Evolutionary conservation across 1,139 yeast genomes (phyloP).

Genomic region (Yamadazyma membranifaciens): DNA sequence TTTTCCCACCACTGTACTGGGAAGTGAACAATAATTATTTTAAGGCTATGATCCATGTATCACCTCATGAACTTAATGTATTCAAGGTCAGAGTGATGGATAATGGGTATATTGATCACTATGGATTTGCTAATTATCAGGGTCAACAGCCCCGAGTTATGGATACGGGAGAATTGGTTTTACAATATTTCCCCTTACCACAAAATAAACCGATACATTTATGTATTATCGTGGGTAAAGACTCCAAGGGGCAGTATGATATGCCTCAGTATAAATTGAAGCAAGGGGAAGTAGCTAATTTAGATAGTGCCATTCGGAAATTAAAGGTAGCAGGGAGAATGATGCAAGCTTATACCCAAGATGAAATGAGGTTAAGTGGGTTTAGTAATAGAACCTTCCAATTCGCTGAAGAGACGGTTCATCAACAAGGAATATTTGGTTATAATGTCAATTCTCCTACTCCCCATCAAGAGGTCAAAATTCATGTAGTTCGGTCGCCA

Average conservation of each 20-base stretch:
- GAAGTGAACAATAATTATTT: constrained; percentile 71
- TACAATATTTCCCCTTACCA: constrained; percentile 58
- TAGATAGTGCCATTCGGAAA: constrained; percentile 74
- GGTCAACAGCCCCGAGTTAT: constrained; percentile 13
- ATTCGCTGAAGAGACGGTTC: constrained; percentile 62
- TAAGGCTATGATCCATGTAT: constrained; percentile 71
- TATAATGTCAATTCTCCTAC: constrained; percentile 29
- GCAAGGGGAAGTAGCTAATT: constrained; percentile 62
- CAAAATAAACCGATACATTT: constrained; percentile 80
- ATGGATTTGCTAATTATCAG: constrained; percentile 29
- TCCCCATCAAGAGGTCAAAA: constrained; percentile 65
- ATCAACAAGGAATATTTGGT: constrained; percentile 36
- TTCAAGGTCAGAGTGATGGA: constrained; percentile 30
- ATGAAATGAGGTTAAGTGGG: constrained; percentile 80
- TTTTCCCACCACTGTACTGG: constrained; percentile 68
- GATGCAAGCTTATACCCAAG: constrained; percentile 92
- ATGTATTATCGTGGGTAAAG: constrained; percentile 74
- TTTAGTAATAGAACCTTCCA: constrained; percentile 79
- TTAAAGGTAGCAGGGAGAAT: constrained; percentile 82
- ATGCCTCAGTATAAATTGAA: constrained; percentile 57
- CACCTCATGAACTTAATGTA: constrained; percentile 56
- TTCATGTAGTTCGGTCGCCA: constrained; percentile 71
- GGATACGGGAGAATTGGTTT: constrained; percentile 25
- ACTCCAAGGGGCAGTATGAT: constrained; percentile 72
- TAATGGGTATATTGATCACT: constrained; percentile 23